Evolutionary conservation across 495 filamentous ascomycete genomes (phyloP).

Genomic region (Podospora conica): DNA sequence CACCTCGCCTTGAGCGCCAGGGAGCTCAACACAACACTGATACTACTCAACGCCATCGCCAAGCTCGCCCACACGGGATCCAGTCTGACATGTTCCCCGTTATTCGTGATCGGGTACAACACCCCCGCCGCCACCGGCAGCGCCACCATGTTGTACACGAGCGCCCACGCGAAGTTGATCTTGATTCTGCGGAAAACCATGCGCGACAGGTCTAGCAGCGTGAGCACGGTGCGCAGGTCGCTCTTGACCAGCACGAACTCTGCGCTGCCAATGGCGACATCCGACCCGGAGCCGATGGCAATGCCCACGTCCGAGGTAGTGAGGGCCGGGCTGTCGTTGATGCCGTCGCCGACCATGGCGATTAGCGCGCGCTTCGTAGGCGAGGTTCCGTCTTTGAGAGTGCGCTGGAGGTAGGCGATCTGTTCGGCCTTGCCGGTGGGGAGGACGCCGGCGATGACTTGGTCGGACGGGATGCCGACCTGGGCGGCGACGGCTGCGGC

Average conservation of each 20-base stretch:
- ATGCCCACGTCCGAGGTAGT: conserved; percentile 76
- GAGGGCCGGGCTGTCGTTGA: conserved; percentile 84
- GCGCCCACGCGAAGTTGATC: conserved; percentile 84
- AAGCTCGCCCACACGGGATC: conserved; percentile 80
- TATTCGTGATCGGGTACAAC: conserved; percentile 61
- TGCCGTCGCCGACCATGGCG: conserved; percentile 70
- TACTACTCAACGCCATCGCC: conserved; percentile 81
- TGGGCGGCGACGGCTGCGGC: conserved; percentile 68
- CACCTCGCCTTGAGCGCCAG: conserved; percentile 51
- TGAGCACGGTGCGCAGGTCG: conserved; percentile 62
- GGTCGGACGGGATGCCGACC: conserved; percentile 64
- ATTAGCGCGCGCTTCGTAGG: conserved; percentile 34
- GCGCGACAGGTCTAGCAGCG: conserved; percentile 62
- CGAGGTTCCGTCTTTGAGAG: conserved; percentile 34
- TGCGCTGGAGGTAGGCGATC: conserved; percentile 68
- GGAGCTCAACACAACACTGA: conserved; percentile 72
- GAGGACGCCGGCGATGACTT: conserved; percentile 83
- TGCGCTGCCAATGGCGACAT: conserved; percentile 76
- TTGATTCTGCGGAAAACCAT: conserved; percentile 72
- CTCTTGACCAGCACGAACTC: conserved; percentile 80
- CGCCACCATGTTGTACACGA: conserved; percentile 74
- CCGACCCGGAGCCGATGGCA: conserved; percentile 75
- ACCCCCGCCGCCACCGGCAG: conserved; percentile 81
- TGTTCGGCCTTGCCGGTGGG: conserved; percentile 82
- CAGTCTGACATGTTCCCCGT: conserved; percentile 49